Evolutionary conservation across 768 basidiomycete species (phyloP).

Genomic region (Boletus rubescentipes): DNA sequence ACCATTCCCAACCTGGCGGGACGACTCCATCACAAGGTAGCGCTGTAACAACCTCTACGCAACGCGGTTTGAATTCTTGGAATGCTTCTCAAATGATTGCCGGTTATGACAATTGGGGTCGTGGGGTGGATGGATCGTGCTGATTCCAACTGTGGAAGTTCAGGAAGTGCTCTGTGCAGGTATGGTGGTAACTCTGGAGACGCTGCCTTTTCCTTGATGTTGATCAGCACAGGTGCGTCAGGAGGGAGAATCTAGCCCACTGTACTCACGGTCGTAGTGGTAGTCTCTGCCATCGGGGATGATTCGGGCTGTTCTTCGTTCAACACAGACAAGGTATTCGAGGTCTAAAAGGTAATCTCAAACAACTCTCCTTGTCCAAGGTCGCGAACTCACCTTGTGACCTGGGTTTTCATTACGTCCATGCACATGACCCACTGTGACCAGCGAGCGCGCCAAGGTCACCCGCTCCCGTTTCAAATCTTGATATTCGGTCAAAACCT

Average conservation of each 20-base stretch:
- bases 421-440: background rate
- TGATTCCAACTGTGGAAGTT: slow-evolving; percentile 5
- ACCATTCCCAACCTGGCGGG: background rate
- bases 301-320: slow-evolving; percentile 3
- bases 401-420: background rate
- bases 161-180: slow-evolving; percentile 11
- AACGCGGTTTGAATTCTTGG: background rate
- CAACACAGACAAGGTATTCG: slow-evolving; percentile 1
- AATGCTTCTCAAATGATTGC: background rate
- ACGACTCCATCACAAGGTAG: background rate
- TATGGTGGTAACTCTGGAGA: background rate
- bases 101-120: background rate
- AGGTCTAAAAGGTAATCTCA: slow-evolving; percentile 3
- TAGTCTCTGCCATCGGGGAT: background rate
- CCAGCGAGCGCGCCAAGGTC: slow-evolving; percentile 12
- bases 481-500: slow-evolving; percentile 16
- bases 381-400: slow-evolving; percentile 8
- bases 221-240: background rate
- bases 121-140: background rate
- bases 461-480: slow-evolving; percentile 26
- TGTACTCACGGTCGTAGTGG: background rate
- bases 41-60: background rate
- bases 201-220: slow-evolving; percentile 6
- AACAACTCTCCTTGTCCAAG: background rate
- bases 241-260: background rate